These are phyloP conservation scores for Pseudopithomyces chartarum DNA, from an alignment of 2,329 filamentous ascomycete genomes.

Conservation along the genomic window DNA sequence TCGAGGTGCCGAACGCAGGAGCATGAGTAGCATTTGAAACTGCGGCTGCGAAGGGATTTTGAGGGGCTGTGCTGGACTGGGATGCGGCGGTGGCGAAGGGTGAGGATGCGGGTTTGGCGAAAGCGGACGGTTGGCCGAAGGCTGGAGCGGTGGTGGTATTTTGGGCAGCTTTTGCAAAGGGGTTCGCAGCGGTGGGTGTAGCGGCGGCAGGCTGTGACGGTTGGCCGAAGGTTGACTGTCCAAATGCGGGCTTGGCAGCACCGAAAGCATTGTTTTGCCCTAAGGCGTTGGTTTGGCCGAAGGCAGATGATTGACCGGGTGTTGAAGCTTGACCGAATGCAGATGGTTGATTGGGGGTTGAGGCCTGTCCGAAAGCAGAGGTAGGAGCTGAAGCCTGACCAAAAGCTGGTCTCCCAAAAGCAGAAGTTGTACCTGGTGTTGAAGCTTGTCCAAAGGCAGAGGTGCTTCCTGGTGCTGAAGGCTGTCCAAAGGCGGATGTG, in stretches of 20 bases:
- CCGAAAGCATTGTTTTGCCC: conserved; percentile 20
- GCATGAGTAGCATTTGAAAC: conserved; percentile 15
- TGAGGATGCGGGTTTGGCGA: conserved; percentile 36
- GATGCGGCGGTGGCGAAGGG: conserved; percentile 23
- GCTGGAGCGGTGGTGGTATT: conserved; percentile 17
- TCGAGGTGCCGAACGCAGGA: conserved; percentile 21
- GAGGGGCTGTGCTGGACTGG: conserved; percentile 7
- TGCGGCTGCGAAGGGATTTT: conserved; percentile 22
- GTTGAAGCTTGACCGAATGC: neutral
- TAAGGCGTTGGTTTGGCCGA: conserved; percentile 29
- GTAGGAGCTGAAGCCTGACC: conserved; percentile 39
- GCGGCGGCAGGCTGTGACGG: conserved; percentile 45
- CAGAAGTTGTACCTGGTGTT: neutral
- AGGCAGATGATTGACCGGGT: neutral
- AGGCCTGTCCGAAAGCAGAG: conserved; percentile 39
- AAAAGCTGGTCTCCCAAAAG: conserved; percentile 24
- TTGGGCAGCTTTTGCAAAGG: conserved; percentile 34
- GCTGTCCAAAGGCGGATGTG: conserved; percentile 41
- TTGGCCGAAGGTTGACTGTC: conserved; percentile 50
- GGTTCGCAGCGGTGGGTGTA: conserved; percentile 29
- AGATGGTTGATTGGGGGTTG: neutral
- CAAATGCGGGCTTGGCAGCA: conserved; percentile 19
- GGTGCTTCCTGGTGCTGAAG: conserved; percentile 32
- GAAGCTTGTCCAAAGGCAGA: conserved; percentile 25
- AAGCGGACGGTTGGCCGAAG: conserved; percentile 40